These are phyloP conservation scores for Hymenoscyphus fructigenus DNA, from an alignment of 2,329 filamentous ascomycete species.

Conservation along the genomic window DNA sequence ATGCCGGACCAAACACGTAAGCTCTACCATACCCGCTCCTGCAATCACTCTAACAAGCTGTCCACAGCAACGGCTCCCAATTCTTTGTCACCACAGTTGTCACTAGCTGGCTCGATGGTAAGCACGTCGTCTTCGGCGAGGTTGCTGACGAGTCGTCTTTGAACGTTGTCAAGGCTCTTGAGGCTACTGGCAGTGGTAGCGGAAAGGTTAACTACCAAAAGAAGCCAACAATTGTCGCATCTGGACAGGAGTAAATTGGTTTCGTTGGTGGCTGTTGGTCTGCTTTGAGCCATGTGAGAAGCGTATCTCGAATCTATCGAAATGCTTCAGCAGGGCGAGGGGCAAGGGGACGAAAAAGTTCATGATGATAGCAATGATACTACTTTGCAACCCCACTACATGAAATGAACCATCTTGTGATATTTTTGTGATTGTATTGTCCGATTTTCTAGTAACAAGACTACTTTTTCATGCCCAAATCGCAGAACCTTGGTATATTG, in stretches of 20 bases:
- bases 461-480: constrained; percentile 11
- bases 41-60: constrained; percentile 58
- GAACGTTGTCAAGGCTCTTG: constrained; percentile 58
- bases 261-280: constrained; percentile 12
- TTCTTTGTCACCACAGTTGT: constrained; percentile 96
- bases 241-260: constrained; percentile 49
- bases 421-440: not conserved
- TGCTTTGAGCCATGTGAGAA: constrained; percentile 18
- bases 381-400: not conserved
- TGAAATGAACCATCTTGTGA: not conserved
- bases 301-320: constrained; percentile 13
- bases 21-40: constrained; percentile 55
- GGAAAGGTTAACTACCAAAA: constrained; percentile 56
- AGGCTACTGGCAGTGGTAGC: constrained; percentile 56
- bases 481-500: constrained; percentile 32
- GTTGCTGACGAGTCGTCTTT: constrained; percentile 49
- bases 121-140: constrained; percentile 85
- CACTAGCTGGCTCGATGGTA: constrained; percentile 81
- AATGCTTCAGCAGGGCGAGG: constrained; percentile 12
- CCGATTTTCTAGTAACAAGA: not conserved
- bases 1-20: constrained; percentile 91
- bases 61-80: constrained; percentile 85
- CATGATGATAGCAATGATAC: constrained; percentile 23
- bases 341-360: constrained; percentile 28
- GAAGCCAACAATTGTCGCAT: constrained; percentile 57